phyloP scores from a whole-genome alignment of 257 asterid genomes.

The Solanum pimpinellifolium region DNA sequence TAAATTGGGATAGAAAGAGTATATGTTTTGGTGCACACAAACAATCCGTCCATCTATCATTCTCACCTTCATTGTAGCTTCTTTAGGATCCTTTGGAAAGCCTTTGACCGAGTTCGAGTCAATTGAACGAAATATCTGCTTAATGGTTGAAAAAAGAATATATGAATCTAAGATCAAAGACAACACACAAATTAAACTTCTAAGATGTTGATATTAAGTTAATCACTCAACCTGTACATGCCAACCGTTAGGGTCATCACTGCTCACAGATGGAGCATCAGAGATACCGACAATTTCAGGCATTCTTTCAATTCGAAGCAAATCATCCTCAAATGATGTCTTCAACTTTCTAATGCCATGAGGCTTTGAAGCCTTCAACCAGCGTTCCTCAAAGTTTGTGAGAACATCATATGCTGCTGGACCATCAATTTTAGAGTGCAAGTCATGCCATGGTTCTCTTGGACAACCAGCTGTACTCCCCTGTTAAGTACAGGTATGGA shows the following conservation, averaged over 20 bases:
- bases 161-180: neutral
- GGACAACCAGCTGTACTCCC: slow-evolving; percentile 75
- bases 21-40: neutral
- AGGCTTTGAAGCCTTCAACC: slow-evolving; percentile 89
- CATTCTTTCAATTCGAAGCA: slow-evolving; percentile 81
- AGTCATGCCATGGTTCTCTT: slow-evolving; percentile 99
- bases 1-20: neutral
- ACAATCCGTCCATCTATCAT: slow-evolving; percentile 2
- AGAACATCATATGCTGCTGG: slow-evolving; percentile 98
- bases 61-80: slow-evolving; percentile 59
- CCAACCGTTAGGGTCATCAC: slow-evolving; percentile 75
- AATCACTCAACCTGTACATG: slow-evolving; percentile 67
- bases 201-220: neutral
- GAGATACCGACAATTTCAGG: slow-evolving; percentile 71
- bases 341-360: slow-evolving; percentile 78
- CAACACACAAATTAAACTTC: neutral
- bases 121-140: slow-evolving; percentile 88
- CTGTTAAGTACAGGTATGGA: slow-evolving; percentile 23
- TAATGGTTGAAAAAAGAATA: neutral
- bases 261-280: slow-evolving; percentile 60
- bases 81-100: slow-evolving; percentile 93
- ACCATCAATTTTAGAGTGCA: slow-evolving; percentile 90
- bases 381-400: slow-evolving; percentile 84
- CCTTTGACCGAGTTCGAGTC: slow-evolving; percentile 94
- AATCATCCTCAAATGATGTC: slow-evolving; percentile 68